A percentile compares a stretch with the other conserved stretches of the same genome.
Conservation (phyloP, 1,139 yeast genomes). For the Debaryomyces psychrophilus region DNA sequence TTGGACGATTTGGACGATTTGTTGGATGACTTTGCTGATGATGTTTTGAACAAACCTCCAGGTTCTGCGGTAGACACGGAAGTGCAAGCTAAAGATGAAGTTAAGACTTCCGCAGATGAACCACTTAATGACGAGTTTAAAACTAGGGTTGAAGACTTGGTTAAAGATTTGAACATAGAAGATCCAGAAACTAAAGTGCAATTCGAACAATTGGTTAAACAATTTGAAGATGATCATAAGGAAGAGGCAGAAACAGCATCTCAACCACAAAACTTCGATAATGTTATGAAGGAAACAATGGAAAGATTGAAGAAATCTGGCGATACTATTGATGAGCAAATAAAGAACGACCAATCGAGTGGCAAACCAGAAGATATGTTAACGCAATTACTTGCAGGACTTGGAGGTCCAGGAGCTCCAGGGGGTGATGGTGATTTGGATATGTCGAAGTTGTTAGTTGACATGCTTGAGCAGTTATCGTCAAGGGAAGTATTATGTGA, state of each 20-base stretch:
- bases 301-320: slow-evolving; percentile 75
- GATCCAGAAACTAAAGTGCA: slow-evolving; percentile 65
- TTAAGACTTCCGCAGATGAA: slow-evolving; percentile 22
- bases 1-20: slow-evolving; percentile 76
- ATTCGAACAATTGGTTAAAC: slow-evolving; percentile 52
- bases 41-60: slow-evolving; percentile 66
- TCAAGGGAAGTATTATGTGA: slow-evolving; percentile 87
- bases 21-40: slow-evolving; percentile 77
- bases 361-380: slow-evolving; percentile 61
- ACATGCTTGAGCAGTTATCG: slow-evolving; percentile 81
- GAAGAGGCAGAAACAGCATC: slow-evolving; percentile 38
- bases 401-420: slow-evolving; percentile 44
- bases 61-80: slow-evolving; percentile 35
- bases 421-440: slow-evolving; percentile 55
- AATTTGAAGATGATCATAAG: slow-evolving; percentile 43
- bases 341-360: slow-evolving; percentile 52
- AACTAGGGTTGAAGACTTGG: slow-evolving; percentile 54
- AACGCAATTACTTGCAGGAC: slow-evolving; percentile 55
- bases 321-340: slow-evolving; percentile 62
- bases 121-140: slow-evolving; percentile 48
- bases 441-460: slow-evolving; percentile 66
- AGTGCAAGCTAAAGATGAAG: slow-evolving; percentile 22
- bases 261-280: slow-evolving; percentile 58
- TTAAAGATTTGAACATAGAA: slow-evolving; percentile 58
- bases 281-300: slow-evolving; percentile 80